Evolutionary conservation across 192 early-diverging fungal genomes (phyloP).

Genomic region (Phycomyces nitens): DNA sequence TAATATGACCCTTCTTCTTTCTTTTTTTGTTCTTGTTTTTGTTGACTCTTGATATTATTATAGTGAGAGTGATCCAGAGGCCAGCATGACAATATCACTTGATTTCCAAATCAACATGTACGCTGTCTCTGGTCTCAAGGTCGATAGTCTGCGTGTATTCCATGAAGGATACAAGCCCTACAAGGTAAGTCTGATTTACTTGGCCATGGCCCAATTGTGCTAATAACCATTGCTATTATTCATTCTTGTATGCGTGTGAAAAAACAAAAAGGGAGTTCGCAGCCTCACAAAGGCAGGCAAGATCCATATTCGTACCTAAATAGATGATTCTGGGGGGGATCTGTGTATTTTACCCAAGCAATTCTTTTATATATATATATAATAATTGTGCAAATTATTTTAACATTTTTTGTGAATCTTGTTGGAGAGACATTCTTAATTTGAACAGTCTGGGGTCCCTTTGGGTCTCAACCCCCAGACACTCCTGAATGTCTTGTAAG

Average conservation of each 20-base stretch:
- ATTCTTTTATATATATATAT: background rate
- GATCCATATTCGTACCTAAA: constrained; percentile 57
- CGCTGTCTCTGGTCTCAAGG: constrained; percentile 66
- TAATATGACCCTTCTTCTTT: constrained; percentile 13
- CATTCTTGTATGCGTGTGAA: background rate
- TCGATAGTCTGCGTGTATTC: constrained; percentile 66
- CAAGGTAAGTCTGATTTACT: constrained; percentile 60
- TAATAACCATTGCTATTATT: too few species aligned
- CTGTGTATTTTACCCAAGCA: too few species aligned
- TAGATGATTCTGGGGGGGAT: background rate
- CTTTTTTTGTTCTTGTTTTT: background rate
- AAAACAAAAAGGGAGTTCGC: constrained; percentile 45
- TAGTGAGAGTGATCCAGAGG: constrained; percentile 44
- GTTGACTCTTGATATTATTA: background rate
- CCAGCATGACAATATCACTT: constrained; percentile 53
- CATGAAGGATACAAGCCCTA: constrained; percentile 77
- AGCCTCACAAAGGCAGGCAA: constrained; percentile 60
- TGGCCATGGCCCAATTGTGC: too few species aligned
- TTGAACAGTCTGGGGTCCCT: background rate
- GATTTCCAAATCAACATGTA: constrained; percentile 71
- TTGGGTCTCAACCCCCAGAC: background rate
- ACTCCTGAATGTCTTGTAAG: background rate
- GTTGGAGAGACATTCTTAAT: too few species aligned
- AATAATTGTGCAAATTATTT: background rate
- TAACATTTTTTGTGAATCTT: background rate